phyloP scores from a whole-genome alignment of 78 protist species.

The Dictyostelium discoideum region DNA sequence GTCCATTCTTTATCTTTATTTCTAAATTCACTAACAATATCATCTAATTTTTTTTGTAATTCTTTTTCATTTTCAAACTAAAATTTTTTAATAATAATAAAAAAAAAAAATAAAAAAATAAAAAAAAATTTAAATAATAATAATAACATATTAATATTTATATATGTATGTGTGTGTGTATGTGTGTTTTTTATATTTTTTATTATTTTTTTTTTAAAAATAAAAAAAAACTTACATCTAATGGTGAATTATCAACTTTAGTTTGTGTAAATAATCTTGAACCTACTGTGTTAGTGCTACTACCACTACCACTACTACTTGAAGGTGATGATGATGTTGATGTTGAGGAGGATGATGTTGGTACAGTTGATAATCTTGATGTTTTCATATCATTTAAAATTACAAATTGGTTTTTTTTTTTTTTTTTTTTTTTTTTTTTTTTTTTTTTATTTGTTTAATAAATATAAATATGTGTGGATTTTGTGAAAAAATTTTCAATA shows the following conservation, averaged over 20 bases:
- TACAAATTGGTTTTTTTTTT: background rate
- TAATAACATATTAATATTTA: no score
- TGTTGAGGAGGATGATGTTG: background rate
- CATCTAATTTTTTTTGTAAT: constrained; percentile 51
- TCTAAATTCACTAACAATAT: constrained; percentile 36
- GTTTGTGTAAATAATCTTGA: constrained; percentile 30
- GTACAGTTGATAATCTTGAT: constrained; percentile 3
- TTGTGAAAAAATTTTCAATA: no score
- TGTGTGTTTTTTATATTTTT: no score
- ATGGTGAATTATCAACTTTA: constrained; percentile 34
- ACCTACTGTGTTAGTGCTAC: background rate
- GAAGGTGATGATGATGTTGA: background rate
- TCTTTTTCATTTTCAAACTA: constrained; percentile 74
- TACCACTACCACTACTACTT: background rate
- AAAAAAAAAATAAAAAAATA: no score
- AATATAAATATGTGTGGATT: no score
- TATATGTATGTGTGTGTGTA: no score
- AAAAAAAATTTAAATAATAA: no score
- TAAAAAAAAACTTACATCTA: constrained; percentile 24
- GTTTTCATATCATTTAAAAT: background rate
- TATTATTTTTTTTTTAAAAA: no score
- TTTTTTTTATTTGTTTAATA: no score
- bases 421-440: no score
- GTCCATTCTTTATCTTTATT: constrained; percentile 70
- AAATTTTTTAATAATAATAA: no score